Percentiles rank a stretch among this genome's conserved stretches.
These are phyloP conservation scores for Citrus inodora DNA, from an alignment of 345 rosid genomes.

Conservation along the genomic window DNA sequence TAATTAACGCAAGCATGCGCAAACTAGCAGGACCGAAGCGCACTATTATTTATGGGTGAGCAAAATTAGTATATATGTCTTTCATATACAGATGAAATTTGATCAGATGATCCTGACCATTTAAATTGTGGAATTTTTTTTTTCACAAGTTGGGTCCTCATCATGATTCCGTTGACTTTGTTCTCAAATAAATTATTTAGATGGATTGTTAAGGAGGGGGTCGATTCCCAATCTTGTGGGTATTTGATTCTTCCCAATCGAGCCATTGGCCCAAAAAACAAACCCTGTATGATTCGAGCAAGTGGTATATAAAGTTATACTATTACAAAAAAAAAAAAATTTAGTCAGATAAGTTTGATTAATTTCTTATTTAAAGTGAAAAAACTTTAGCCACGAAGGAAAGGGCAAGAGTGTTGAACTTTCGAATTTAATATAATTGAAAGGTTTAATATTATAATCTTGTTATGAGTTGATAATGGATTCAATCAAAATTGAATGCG, in stretches of 20 bases:
- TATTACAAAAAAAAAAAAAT: not conserved
- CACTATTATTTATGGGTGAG: not conserved
- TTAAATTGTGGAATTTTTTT: not conserved
- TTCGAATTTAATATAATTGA: too few species aligned
- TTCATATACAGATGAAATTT: not conserved
- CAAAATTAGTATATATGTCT: not conserved
- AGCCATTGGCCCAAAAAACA: not conserved
- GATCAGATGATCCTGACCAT: constrained; percentile 4
- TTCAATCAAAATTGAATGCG: not conserved
- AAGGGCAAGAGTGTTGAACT: constrained; percentile 9
- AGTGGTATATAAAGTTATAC: too few species aligned
- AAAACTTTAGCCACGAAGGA: constrained; percentile 6
- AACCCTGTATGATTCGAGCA: not conserved
- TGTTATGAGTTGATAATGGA: not conserved
- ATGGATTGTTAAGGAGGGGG: not conserved
- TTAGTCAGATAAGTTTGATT: not conserved
- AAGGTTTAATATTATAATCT: too few species aligned
- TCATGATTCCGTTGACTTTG: not conserved
- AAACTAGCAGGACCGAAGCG: not conserved
- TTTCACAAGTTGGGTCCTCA: not conserved
- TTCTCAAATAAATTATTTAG: not conserved
- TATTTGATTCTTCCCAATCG: not conserved
- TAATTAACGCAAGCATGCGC: constrained; percentile 11
- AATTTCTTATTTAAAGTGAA: not conserved
- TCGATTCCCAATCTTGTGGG: not conserved